Conservation (phyloP, 371 early-diverging fungal species). For the Mortierella sp. region DNA sequence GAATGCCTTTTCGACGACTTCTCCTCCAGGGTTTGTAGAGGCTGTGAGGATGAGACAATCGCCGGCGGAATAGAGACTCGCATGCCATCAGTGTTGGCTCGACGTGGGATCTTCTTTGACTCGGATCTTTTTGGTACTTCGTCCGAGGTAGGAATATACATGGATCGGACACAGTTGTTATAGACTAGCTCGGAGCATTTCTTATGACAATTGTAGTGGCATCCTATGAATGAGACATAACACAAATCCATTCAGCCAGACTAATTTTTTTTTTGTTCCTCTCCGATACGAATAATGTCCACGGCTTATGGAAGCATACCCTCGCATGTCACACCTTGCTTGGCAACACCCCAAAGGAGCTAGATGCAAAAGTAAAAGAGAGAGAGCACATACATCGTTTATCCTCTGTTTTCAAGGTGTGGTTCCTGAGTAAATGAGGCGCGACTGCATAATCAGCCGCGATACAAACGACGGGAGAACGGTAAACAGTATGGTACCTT, state of each 20-base stretch:
- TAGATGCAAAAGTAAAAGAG: background rate
- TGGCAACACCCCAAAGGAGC: constrained; percentile 56
- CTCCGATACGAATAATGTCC: no score
- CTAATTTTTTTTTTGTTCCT: no score
- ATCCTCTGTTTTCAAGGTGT: no score
- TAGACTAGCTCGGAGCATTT: constrained; percentile 50
- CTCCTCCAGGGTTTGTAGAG: constrained; percentile 31
- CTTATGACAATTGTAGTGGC: constrained; percentile 52
- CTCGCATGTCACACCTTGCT: constrained; percentile 55
- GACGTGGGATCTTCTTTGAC: constrained; percentile 14
- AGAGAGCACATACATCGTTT: no score
- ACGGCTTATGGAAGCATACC: constrained; percentile 15
- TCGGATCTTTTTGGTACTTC: constrained; percentile 5
- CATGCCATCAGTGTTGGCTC: constrained; percentile 29
- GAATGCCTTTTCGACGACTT: constrained; percentile 3
- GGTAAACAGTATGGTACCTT: constrained; percentile 13
- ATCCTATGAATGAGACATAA: constrained; percentile 38
- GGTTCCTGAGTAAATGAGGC: no score
- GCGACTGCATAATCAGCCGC: no score
- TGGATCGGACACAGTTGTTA: constrained; percentile 35
- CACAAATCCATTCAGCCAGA: no score
- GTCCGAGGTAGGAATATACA: constrained; percentile 24
- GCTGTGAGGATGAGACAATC: constrained; percentile 39
- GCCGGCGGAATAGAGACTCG: constrained; percentile 37
- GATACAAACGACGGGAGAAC: no score